Evolutionary conservation across 1,284 basidiomycete genomes (phyloP), one percentile per base, ranked within the genome.

Genomic region (Ceratobasidium sp.): DNA sequence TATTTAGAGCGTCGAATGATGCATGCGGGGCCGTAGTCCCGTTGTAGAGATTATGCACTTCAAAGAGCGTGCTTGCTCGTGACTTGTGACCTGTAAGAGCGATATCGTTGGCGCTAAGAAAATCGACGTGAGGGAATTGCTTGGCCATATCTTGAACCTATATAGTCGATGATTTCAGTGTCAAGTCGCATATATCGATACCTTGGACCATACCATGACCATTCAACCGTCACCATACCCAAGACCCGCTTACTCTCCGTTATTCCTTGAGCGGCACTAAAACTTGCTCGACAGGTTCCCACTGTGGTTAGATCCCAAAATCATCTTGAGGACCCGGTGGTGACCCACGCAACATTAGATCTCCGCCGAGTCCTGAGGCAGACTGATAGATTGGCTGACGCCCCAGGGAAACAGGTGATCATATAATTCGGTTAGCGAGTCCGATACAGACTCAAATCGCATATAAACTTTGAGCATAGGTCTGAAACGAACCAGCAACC

Each of bases 81-180:
- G 66, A 46, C 13, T 33, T n/a, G 26, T 68, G 66, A 23, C 46
- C 15, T 20, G 49, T 68, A 6, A 68, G 13, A 18, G 66, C 46
- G 6, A 46, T 26, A 33, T 44, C 26, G 23, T 68, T 46, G 46
- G 53, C 66, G 13, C 46, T 53, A 23, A 33, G 20, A n/a, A 68
- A 51, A 20, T 68, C 46, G 28, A 49, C 33, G 33, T 33, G 33
- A 33, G 33, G 33, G 33, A 33, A 33, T 33, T 33, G 33, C 33
- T 33, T 4, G 33, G 66, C 66, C 66, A 68, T 68, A 15, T 68
- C 66, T 26, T 68, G 66, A 10, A 46, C 49, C 66, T 46, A 33
- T 33, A 33, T 33, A 33, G 33, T 67, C 44, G 18, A 26, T 10
- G 18, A 15, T 23, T 63, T 42, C 28, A 40, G 56, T 12, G 10